Conservation (phyloP, 768 basidiomycete species). For the Mycena rebaudengoi region DNA sequence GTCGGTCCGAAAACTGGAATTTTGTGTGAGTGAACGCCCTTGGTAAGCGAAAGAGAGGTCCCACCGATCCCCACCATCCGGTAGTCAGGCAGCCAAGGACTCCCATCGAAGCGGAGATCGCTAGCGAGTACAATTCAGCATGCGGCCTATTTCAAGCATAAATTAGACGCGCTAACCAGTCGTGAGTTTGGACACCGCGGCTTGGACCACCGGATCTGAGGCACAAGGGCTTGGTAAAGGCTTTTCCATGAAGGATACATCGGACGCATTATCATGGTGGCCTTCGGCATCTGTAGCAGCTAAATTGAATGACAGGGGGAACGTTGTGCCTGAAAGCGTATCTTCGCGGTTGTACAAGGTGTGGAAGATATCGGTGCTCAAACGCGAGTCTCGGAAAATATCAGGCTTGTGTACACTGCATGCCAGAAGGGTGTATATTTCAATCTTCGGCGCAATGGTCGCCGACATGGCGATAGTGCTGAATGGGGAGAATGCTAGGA, state of each 20-base stretch:
- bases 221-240: conserved; percentile 52
- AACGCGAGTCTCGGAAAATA: conserved; percentile 43
- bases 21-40: conserved; percentile 1
- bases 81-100: conserved; percentile 80
- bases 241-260: not conserved
- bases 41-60: conserved; percentile 33
- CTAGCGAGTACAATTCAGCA: conserved; percentile 45
- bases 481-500: conserved; percentile 62
- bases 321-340: conserved; percentile 20
- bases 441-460: conserved; percentile 74
- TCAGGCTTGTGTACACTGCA: conserved; percentile 75
- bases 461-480: conserved; percentile 62
- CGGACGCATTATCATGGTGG: no score
- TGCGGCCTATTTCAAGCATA: not conserved
- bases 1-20: conserved; percentile 61
- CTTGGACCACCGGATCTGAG: conserved; percentile 76
- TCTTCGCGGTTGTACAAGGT: not conserved
- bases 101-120: conserved; percentile 71
- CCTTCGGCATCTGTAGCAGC: conserved; percentile 8
- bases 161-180: conserved; percentile 54
- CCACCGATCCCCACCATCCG: conserved; percentile 86
- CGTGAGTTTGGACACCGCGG: conserved; percentile 71
- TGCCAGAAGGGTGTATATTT: conserved; percentile 77
- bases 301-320: conserved; percentile 22
- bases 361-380: not conserved